phyloP scores from a whole-genome alignment of 495 filamentous ascomycete genomes.

The Polyplosphaeria fusca region DNA sequence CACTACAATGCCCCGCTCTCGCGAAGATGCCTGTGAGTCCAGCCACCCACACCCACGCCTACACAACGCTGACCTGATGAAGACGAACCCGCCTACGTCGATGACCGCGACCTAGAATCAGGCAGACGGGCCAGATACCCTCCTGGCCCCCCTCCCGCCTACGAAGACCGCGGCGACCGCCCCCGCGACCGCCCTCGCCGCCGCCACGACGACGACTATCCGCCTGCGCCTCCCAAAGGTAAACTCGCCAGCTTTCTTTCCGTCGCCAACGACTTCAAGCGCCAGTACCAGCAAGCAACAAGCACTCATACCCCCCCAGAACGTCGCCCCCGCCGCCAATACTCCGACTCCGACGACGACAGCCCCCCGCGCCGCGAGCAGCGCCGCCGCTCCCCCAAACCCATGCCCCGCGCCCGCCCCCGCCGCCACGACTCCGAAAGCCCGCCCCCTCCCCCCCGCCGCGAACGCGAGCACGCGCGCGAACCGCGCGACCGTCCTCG shows the following conservation, averaged over 20 bases:
- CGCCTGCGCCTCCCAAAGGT: background rate
- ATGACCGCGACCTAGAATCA: background rate
- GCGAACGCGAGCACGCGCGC: background rate
- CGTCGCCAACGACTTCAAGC: too few relatives aligned
- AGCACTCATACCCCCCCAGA: too few relatives aligned
- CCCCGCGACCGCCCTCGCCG: background rate
- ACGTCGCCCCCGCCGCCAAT: background rate
- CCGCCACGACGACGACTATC: background rate
- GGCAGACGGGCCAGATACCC: background rate
- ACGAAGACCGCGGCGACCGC: background rate
- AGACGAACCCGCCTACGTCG: background rate
- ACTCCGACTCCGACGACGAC: background rate
- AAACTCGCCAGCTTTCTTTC: too few relatives aligned
- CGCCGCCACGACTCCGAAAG: background rate
- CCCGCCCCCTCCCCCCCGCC: background rate
- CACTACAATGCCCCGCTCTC: background rate
- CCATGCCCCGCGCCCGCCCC: background rate
- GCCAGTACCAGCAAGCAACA: too few relatives aligned
- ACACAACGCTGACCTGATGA: background rate
- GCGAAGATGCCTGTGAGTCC: too few relatives aligned
- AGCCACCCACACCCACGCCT: too few relatives aligned
- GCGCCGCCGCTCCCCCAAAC: background rate
- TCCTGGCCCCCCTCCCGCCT: background rate
- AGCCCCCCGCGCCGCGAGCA: background rate
- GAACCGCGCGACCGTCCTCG: background rate